Base-by-base conservation (phyloP, 148 eudicot genomes). In the Cornus florida region DNA sequence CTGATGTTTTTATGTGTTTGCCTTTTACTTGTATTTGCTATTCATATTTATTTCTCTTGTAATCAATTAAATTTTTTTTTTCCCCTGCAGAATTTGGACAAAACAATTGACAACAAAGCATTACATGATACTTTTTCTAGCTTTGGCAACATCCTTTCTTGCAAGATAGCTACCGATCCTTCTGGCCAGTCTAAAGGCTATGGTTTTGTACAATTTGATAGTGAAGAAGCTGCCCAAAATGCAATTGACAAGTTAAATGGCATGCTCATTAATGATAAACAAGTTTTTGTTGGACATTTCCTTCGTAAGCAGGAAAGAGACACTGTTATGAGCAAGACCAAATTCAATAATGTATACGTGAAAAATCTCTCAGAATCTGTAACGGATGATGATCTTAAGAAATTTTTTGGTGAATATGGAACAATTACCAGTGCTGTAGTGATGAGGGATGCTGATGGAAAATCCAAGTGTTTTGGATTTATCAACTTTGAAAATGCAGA, bases 231-330 rank as follows among this genome's bases (percentile, higher is more conserved):
- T 82, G 91, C 93, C 59, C 88, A 85, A 80, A 80, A 31, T 80
- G 93, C 93, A 0, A 88, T 90, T 5, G 91, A 87, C 69, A 85
- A 88, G 79, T 76, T 88, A 67, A 88, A 90, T 81, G 89, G 88
- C 64, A 90, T 88, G 93, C 86, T 90, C 13, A 78, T 90, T 38
- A 90, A 90, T 86, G 93, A 90, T 19, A 90, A 90, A 75, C 93
- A 90, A 84, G 93, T 90, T 0, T 90, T 80, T 67, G 93, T 90
- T 67, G 93, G 93, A n/a, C 89, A 77, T 75, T 90, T 90, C 78
- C 90, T 90, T 32, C 91, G 93, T 56, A 90, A 85, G 87, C 93
- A 90, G 74, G 93, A 90, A 76, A 80, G 93, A 78, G 93, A 90
- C 0, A 75, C 88, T 78, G 35, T 59, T 39, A 38, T 41, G 43